These are phyloP conservation scores for Lomentospora prolificans DNA, from an alignment of 2,329 filamentous ascomycete genomes.

Conservation along the genomic window DNA sequence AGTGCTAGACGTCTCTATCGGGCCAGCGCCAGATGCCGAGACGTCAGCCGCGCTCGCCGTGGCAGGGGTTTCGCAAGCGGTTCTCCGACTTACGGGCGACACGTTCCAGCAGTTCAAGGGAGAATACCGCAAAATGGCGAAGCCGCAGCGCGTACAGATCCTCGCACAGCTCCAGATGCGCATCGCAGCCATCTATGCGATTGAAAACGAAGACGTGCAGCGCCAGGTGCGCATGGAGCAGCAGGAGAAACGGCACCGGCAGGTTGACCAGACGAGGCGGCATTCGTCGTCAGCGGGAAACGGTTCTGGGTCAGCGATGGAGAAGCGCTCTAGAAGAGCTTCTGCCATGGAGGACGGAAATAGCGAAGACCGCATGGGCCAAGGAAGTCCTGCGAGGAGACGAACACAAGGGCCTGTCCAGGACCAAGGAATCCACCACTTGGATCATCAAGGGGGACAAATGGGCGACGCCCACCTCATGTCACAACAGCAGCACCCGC, in stretches of 20 bases:
- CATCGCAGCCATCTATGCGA: constrained; percentile 32
- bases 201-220: constrained; percentile 34
- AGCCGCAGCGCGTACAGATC: constrained; percentile 26
- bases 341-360: constrained; percentile 2
- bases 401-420: constrained; percentile 14
- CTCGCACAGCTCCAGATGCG: constrained; percentile 31
- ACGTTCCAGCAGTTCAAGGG: constrained; percentile 33
- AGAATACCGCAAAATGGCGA: constrained; percentile 32
- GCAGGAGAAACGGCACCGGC: constrained; percentile 26
- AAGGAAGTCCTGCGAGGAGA: constrained; percentile 1
- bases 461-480: constrained; percentile 1
- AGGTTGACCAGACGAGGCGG: constrained; percentile 25
- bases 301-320: background rate
- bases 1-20: no score
- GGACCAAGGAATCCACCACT: constrained; percentile 17
- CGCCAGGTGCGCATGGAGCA: constrained; percentile 27
- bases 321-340: constrained; percentile 16
- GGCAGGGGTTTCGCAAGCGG: constrained; percentile 27
- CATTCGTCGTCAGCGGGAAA: constrained; percentile 6
- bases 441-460: constrained; percentile 14
- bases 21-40: constrained; percentile 24
- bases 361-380: background rate
- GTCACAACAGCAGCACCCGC: background rate
- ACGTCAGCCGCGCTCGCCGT: constrained; percentile 27
- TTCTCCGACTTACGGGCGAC: constrained; percentile 30